Base-by-base conservation (phyloP, 345 rosid genomes). In the Aurinia saxatilis region DNA sequence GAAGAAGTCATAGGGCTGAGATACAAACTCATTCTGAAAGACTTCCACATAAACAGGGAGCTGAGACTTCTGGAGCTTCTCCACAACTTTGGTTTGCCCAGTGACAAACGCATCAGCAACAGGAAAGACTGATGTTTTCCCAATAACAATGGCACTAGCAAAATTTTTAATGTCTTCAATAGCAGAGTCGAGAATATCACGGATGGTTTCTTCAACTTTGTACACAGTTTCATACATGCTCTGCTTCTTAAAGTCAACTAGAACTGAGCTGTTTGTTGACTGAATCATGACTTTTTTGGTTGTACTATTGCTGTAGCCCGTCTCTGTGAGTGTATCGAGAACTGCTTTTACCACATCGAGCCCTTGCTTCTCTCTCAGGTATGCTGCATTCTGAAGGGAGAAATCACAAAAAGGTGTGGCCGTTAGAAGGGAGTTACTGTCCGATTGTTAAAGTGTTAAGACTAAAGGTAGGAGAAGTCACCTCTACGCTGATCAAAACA, bases 1-100 rank as follows among this genome's bases (percentile, higher is more conserved):
- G 76, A 84, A 87, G 82, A 82, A 87, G 71, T 93, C 99, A 86
- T 81, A 93, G 18, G 92, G 77, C 67, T 90, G 97, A 70, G 99
- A 87, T 16, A 77, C 62, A 69, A 87, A 93, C 79, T 93, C 99
- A 42, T 93, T 93, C 68, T 80, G 77, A 76, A 93, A 87, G 19
- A 67, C 47, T 60, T 80, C 75, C 14, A 82, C 95, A 29, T 84
- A 90, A 54, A 90, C 95, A 0, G 86, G 58, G 15, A 93, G 90
- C 42, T 75, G 63, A 55, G 71, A 66, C 50, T 78, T 65, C 12
- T 60, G 76, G 17, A 93, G 79, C 68, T 39, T 84, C 54, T 66
- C 11, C 15, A 87, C 87, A 12, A 83, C 75, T 13, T 80, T 34
- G 17, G 96, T 82, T 29, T 1, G 19, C 42, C 52, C 16, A 0